phyloP scores from a whole-genome alignment of 768 basidiomycete species.

The Jaapia argillacea region DNA sequence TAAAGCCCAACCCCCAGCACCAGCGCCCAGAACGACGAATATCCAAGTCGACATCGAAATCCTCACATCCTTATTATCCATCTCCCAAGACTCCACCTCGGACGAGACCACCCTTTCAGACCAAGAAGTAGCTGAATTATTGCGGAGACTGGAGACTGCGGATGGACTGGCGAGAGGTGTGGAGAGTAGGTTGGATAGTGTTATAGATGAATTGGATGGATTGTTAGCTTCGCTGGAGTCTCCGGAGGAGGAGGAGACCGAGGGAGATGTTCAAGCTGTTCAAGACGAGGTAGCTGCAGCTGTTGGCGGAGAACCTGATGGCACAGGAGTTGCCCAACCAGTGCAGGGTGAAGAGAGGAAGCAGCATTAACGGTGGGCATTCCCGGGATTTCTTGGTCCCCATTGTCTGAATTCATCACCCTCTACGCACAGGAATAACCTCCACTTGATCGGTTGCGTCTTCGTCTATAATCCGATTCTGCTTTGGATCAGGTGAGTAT shows the following conservation, averaged over 20 bases:
- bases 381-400: too few species aligned
- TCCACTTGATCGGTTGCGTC: too few species aligned
- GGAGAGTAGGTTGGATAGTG: conserved; percentile 50
- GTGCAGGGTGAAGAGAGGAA: too few species aligned
- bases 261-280: conserved; percentile 4
- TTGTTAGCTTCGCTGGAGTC: conserved; percentile 40
- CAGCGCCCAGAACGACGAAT: background rate
- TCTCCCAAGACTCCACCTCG: conserved; percentile 11
- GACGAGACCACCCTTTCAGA: conserved; percentile 28
- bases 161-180: conserved; percentile 50
- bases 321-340: too few species aligned
- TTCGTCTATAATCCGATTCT: too few species aligned
- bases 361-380: too few species aligned
- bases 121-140: conserved; percentile 36
- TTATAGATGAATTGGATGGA: conserved; percentile 48
- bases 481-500: too few species aligned
- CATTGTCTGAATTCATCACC: too few species aligned
- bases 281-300: background rate
- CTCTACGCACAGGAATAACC: too few species aligned
- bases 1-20: background rate
- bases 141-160: conserved; percentile 45
- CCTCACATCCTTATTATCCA: conserved; percentile 22
- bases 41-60: conserved; percentile 28
- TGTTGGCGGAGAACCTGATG: conserved; percentile 1
- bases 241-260: conserved; percentile 1